Conservation (phyloP, 495 filamentous ascomycete species). For the Penicillium psychrofluorescens region DNA sequence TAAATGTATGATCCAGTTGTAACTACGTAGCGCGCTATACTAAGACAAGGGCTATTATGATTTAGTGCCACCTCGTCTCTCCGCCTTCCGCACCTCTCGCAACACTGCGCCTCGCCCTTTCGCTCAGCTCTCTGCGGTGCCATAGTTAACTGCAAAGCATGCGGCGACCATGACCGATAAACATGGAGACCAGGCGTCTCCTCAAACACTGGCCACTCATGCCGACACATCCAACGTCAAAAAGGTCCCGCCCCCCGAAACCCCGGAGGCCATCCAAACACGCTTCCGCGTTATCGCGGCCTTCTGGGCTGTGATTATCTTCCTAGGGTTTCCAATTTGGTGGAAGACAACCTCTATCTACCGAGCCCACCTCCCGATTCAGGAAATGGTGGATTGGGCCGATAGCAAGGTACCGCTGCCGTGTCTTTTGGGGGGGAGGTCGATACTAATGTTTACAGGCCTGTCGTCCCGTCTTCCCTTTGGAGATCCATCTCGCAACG, state of each 20-base stretch:
- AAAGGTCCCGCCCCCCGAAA: slow-evolving; percentile 65
- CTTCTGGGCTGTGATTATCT: slow-evolving; percentile 83
- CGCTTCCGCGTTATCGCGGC: slow-evolving; percentile 72
- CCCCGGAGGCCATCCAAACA: slow-evolving; percentile 54
- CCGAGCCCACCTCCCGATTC: slow-evolving; percentile 74
- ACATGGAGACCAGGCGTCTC: slow-evolving; percentile 32
- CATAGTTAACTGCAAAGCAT: slow-evolving; percentile 21
- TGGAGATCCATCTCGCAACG: slow-evolving; percentile 73
- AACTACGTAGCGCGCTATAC: no score
- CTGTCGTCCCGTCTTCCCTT: slow-evolving; percentile 81
- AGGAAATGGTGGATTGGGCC: slow-evolving; percentile 87
- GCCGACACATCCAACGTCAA: slow-evolving; percentile 17
- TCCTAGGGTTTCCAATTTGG: slow-evolving; percentile 90
- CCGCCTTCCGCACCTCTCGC: background rate
- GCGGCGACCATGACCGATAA: slow-evolving; percentile 31
- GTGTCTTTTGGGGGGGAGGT: background rate
- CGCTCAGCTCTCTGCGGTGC: no score
- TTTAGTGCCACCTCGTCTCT: background rate
- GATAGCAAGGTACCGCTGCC: slow-evolving; percentile 67
- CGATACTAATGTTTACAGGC: slow-evolving; percentile 44
- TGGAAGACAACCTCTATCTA: slow-evolving; percentile 94
- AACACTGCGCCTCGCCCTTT: background rate
- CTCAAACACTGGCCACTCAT: slow-evolving; percentile 10
- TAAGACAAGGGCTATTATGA: background rate
- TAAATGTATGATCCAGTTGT: no score